These are phyloP conservation scores for Anisodus tanguticus DNA, from an alignment of 257 asterid species.

Conservation along the genomic window DNA sequence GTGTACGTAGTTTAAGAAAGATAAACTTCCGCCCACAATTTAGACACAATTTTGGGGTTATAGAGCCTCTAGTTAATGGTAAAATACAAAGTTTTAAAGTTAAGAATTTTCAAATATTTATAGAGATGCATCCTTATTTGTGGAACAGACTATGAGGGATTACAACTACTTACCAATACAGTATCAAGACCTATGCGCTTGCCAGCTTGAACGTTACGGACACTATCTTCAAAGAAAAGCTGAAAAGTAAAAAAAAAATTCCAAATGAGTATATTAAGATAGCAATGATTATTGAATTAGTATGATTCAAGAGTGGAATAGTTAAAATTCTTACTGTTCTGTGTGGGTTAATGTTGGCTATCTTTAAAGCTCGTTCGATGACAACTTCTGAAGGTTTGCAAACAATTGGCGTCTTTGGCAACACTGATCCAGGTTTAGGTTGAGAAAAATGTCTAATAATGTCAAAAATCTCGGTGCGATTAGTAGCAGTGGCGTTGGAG, in stretches of 20 bases:
- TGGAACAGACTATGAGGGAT: background rate
- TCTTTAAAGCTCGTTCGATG: constrained; percentile 71
- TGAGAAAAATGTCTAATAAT: constrained; percentile 71
- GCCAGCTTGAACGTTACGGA: constrained; percentile 81
- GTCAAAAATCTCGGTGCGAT: constrained; percentile 60
- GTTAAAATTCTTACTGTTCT: constrained; percentile 64
- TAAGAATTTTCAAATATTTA: background rate
- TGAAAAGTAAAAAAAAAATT: constrained; percentile 38
- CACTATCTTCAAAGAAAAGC: constrained; percentile 94
- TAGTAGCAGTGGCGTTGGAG: constrained; percentile 23
- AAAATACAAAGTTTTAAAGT: background rate
- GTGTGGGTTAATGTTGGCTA: constrained; percentile 77
- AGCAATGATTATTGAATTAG: background rate
- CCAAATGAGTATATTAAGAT: background rate
- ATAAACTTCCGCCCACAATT: background rate
- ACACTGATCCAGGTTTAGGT: constrained; percentile 51
- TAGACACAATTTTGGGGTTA: background rate
- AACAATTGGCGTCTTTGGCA: constrained; percentile 85
- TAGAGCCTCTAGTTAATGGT: background rate
- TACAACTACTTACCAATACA: constrained; percentile 61
- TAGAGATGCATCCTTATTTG: background rate
- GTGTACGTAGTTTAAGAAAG: background rate
- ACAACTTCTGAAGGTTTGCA: constrained; percentile 90
- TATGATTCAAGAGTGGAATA: background rate
- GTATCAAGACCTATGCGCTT: constrained; percentile 83